Evolutionary conservation across 495 filamentous ascomycete species (phyloP).

Genomic region (Aspergillus conjunctus): DNA sequence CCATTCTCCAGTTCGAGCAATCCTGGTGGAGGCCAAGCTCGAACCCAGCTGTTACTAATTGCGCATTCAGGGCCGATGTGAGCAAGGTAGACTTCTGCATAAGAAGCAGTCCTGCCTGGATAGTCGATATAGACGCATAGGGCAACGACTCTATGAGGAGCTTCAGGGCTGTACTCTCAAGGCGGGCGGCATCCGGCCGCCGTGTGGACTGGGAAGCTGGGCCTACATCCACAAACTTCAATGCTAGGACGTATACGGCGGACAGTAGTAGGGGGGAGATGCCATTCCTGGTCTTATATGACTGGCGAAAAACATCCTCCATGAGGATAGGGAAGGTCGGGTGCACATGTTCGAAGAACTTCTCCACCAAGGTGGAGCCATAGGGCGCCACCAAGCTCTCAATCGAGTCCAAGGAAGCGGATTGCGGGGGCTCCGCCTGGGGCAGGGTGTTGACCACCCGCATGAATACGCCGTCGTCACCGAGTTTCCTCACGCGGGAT

Average conservation of each 20-base stretch:
- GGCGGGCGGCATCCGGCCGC: constrained; percentile 69
- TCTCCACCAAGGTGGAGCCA: constrained; percentile 76
- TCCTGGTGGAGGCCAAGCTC: constrained; percentile 61
- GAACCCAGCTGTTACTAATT: constrained; percentile 60
- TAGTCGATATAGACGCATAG: constrained; percentile 84
- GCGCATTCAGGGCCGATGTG: constrained; percentile 83
- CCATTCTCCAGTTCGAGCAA: constrained; percentile 56
- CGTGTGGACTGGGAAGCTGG: constrained; percentile 63
- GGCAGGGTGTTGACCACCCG: constrained; percentile 44
- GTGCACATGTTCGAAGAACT: constrained; percentile 88
- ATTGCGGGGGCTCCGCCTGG: constrained; percentile 41
- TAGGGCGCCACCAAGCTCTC: constrained; percentile 82
- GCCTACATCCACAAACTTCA: constrained; percentile 85
- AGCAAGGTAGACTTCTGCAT: constrained; percentile 86
- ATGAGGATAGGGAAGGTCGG: constrained; percentile 89
- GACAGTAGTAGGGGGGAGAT: constrained; percentile 84
- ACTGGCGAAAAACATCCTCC: constrained; percentile 83
- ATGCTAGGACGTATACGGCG: constrained; percentile 85
- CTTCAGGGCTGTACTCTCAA: constrained; percentile 76
- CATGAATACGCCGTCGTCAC: constrained; percentile 83
- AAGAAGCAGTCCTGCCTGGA: constrained; percentile 88
- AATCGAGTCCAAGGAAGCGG: constrained; percentile 73
- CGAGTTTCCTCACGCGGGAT: constrained; percentile 70
- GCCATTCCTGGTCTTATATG: constrained; percentile 74
- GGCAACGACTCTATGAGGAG: constrained; percentile 76